Conservation (phyloP, 2,329 filamentous ascomycete species). For the Magnaporthiopsis poae region DNA sequence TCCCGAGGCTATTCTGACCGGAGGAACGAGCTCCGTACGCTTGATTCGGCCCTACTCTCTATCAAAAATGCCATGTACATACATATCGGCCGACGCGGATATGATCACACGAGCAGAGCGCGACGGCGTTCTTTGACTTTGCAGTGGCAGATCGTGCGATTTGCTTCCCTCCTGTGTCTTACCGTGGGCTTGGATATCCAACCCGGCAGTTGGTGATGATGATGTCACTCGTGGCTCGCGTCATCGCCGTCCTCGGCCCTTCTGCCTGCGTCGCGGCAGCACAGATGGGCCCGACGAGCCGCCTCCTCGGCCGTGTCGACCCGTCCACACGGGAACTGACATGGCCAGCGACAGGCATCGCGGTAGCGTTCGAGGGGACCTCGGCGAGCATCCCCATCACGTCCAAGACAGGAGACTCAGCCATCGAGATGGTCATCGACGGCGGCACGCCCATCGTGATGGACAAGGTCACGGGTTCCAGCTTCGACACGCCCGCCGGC, state of each 20-base stretch:
- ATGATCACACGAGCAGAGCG: too few relatives aligned
- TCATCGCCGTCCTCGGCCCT: background rate
- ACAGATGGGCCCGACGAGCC: background rate
- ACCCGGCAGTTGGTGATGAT: background rate
- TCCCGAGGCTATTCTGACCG: background rate
- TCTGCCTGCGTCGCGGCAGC: background rate
- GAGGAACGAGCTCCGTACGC: background rate
- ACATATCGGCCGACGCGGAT: background rate
- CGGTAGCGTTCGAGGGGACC: conserved; percentile 30
- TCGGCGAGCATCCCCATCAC: conserved; percentile 26
- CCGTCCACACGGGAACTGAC: conserved; percentile 31
- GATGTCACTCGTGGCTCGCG: too few relatives aligned
- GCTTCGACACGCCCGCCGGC: conserved; percentile 20
- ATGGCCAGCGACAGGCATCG: conserved; percentile 34
- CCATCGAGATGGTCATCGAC: conserved; percentile 26
- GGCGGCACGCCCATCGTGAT: conserved; percentile 20
- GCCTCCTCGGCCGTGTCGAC: conserved; percentile 22
- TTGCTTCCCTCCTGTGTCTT: background rate
- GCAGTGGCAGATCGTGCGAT: background rate
- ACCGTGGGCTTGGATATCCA: background rate
- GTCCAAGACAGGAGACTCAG: conserved; percentile 22
- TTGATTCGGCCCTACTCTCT: background rate
- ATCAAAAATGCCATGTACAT: background rate
- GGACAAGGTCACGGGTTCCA: conserved; percentile 19
- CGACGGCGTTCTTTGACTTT: too few relatives aligned